A percentile compares a stretch with the other conserved stretches of the same genome.
These are phyloP conservation scores for Ophiostoma novo-ulmi DNA, from an alignment of 2,329 filamentous ascomycete species.

Conservation along the genomic window DNA sequence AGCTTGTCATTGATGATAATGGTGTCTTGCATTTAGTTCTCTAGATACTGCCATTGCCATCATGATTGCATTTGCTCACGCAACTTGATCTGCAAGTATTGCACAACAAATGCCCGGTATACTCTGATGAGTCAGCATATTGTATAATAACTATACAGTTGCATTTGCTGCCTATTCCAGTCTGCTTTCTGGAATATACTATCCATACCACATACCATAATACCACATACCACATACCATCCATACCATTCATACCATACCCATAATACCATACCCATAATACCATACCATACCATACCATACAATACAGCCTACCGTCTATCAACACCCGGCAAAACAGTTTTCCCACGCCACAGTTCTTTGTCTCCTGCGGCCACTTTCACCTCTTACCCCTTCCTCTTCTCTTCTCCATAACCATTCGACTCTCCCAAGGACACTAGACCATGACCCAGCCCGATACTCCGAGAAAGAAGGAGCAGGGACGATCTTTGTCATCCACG, in stretches of 20 bases:
- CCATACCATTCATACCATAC: no score
- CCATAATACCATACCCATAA: no score
- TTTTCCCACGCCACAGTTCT: constrained; percentile 8
- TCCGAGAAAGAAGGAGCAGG: neutral
- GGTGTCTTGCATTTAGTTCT: neutral
- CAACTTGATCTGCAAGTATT: neutral
- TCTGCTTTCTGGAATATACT: no score
- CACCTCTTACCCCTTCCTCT: neutral
- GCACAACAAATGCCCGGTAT: no score
- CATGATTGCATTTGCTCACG: neutral
- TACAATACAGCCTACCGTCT: neutral
- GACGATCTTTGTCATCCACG: neutral
- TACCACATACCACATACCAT: no score
- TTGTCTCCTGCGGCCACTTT: neutral
- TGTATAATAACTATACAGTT: neutral
- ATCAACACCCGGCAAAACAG: neutral
- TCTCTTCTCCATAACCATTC: neutral
- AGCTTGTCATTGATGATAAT: neutral
- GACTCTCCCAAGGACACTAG: neutral
- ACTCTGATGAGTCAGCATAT: neutral
- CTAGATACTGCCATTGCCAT: neutral
- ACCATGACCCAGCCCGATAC: neutral
- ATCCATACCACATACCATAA: no score
- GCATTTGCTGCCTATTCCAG: no score
- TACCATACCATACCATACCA: no score